phyloP scores from a whole-genome alignment of 2,329 filamentous ascomycete species.

The Microsporum audouinii region DNA sequence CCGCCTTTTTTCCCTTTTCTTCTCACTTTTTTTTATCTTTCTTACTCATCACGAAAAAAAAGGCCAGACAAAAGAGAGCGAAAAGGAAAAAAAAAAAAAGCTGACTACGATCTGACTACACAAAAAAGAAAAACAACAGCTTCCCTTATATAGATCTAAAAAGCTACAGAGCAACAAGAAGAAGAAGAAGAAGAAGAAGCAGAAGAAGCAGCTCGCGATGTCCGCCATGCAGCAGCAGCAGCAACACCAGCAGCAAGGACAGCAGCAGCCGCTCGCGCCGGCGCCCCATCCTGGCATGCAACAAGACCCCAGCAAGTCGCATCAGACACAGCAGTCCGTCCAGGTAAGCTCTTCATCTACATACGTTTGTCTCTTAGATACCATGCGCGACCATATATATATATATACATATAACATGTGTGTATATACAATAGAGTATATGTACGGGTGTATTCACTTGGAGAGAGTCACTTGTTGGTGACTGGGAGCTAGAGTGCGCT shows the following conservation, averaged over 20 bases:
- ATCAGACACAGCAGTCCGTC: slow-evolving; percentile 24
- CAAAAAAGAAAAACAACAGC: background rate
- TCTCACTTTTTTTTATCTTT: background rate
- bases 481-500: background rate
- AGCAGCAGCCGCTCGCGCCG: slow-evolving; percentile 5
- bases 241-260: slow-evolving; percentile 6
- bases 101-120: background rate
- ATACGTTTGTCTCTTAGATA: background rate
- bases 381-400: background rate
- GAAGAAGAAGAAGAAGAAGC: background rate
- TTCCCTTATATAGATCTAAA: background rate
- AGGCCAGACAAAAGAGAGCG: background rate
- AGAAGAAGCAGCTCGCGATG: background rate
- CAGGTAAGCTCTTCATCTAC: slow-evolving; percentile 40
- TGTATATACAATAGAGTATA: no score
- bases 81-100: background rate
- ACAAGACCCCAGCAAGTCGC: slow-evolving; percentile 16
- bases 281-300: slow-evolving; percentile 35
- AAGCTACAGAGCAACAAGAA: background rate
- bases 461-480: no score
- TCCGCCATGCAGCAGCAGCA: slow-evolving; percentile 3
- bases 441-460: no score
- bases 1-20: background rate
- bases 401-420: no score
- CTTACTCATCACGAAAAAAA: background rate